phyloP scores from a whole-genome alignment of 331 rosid species.

The Arachis monticola region DNA sequence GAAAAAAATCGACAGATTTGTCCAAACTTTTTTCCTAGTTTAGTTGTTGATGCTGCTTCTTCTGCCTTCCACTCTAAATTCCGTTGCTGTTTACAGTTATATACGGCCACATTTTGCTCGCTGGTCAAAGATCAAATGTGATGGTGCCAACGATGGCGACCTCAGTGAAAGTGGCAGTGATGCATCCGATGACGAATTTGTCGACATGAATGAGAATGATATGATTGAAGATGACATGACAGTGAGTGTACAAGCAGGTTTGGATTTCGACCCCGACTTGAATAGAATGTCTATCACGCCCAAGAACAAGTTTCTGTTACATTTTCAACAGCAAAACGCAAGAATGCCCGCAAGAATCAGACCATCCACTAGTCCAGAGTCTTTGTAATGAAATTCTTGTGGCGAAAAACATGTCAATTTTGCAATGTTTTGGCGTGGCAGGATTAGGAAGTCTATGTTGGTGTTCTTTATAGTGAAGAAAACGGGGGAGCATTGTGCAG shows the following conservation, averaged over 20 bases:
- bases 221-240: conserved; percentile 39
- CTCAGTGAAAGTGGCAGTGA: conserved; percentile 57
- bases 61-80: conserved; percentile 2
- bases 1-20: conserved; percentile 2
- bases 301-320: conserved; percentile 40
- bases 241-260: conserved; percentile 38
- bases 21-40: not conserved
- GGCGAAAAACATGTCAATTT: not conserved
- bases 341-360: conserved; percentile 69
- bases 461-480: not conserved
- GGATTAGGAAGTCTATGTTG: not conserved
- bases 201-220: conserved; percentile 38
- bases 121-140: conserved; percentile 82
- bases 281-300: conserved; percentile 85
- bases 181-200: conserved; percentile 48
- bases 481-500: not conserved
- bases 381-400: conserved; percentile 36
- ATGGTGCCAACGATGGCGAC: conserved; percentile 46
- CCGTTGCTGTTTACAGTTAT: conserved; percentile 46
- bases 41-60: conserved; percentile 23
- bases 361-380: conserved; percentile 74
- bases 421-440: not conserved
- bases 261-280: conserved; percentile 39
- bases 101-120: conserved; percentile 63
- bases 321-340: not conserved